A percentile compares a stretch with the other conserved stretches of the same genome.
Evolutionary conservation across 352 stramenopile genomes (phyloP).

Genomic region (Elongisporangium senticosum): DNA sequence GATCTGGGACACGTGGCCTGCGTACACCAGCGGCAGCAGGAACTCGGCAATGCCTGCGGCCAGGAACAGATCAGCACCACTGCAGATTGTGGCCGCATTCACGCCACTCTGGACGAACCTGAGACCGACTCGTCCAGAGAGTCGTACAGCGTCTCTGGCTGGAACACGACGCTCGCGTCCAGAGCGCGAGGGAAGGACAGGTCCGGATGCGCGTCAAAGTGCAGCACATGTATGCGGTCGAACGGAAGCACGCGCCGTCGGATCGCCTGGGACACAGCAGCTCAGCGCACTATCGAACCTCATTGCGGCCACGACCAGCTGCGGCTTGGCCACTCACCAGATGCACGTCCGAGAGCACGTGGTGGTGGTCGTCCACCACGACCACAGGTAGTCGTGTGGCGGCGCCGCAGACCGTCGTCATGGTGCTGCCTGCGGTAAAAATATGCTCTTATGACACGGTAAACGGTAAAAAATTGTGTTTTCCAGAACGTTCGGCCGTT

Average conservation of each 20-base stretch:
- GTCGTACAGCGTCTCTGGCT: conserved; percentile 70
- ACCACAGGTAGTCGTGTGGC: conserved; percentile 29
- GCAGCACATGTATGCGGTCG: conserved; percentile 54
- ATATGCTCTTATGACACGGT: neutral
- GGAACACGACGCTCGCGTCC: conserved; percentile 45
- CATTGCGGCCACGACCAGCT: neutral
- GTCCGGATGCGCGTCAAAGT: conserved; percentile 85
- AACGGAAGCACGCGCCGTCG: conserved; percentile 65
- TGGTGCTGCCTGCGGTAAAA: neutral
- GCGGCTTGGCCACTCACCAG: conserved; percentile 16
- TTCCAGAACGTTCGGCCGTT: neutral
- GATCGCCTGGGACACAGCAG: conserved; percentile 44
- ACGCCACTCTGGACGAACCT: conserved; percentile 9
- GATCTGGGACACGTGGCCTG: conserved; percentile 68
- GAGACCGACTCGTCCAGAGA: conserved; percentile 50
- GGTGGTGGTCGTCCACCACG: conserved; percentile 76
- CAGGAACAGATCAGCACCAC: neutral
- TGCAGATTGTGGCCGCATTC: neutral
- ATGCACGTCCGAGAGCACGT: conserved; percentile 70
- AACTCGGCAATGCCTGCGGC: conserved; percentile 80
- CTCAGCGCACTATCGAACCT: neutral
- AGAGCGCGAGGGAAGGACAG: conserved; percentile 58
- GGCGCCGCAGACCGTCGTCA: neutral
- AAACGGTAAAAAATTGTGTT: neutral
- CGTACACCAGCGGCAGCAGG: conserved; percentile 69